phyloP scores from a whole-genome alignment of 1,284 basidiomycete species.

The Volvariella surrecta region DNA sequence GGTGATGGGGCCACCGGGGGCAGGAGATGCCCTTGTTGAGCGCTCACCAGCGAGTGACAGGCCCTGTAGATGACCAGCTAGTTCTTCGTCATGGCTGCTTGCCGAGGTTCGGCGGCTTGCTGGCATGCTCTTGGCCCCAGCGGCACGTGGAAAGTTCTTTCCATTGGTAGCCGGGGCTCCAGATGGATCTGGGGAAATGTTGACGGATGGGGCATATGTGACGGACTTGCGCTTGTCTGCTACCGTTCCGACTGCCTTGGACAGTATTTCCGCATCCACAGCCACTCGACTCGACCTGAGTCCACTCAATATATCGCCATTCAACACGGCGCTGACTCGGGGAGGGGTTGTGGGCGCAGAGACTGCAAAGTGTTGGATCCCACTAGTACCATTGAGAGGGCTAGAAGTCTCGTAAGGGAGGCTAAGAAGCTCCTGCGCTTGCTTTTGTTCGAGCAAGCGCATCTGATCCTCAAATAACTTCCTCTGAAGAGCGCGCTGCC shows the following conservation, averaged over 20 bases:
- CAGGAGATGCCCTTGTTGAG: conserved; percentile 43
- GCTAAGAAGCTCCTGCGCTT: conserved; percentile 74
- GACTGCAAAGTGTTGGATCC: conserved; percentile 61
- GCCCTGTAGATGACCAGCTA: conserved; percentile 65
- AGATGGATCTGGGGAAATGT: conserved; percentile 59
- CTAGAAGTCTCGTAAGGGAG: conserved; percentile 53
- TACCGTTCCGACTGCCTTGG: conserved; percentile 55
- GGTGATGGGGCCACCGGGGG: conserved; percentile 32
- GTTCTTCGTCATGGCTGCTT: conserved; percentile 71
- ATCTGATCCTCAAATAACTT: conserved; percentile 92
- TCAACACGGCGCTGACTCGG: conserved; percentile 58
- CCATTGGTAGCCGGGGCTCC: conserved; percentile 32
- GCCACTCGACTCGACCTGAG: conserved; percentile 35
- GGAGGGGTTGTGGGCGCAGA: conserved; percentile 81
- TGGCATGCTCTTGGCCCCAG: conserved; percentile 82
- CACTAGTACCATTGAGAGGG: conserved; percentile 25
- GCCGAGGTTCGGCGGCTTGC: conserved; percentile 78
- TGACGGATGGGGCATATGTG: conserved; percentile 70
- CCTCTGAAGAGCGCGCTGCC: conserved; percentile 77
- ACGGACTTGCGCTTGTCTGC: conserved; percentile 80
- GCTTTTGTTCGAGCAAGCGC: conserved; percentile 85
- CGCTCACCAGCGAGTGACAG: conserved; percentile 57
- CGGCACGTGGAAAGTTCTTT: conserved; percentile 48
- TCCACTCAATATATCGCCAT: conserved; percentile 34
- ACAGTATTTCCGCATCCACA: conserved; percentile 53